Evolutionary conservation across 2,329 filamentous ascomycete genomes (phyloP).

Genomic region (Waltergamsia citrina): DNA sequence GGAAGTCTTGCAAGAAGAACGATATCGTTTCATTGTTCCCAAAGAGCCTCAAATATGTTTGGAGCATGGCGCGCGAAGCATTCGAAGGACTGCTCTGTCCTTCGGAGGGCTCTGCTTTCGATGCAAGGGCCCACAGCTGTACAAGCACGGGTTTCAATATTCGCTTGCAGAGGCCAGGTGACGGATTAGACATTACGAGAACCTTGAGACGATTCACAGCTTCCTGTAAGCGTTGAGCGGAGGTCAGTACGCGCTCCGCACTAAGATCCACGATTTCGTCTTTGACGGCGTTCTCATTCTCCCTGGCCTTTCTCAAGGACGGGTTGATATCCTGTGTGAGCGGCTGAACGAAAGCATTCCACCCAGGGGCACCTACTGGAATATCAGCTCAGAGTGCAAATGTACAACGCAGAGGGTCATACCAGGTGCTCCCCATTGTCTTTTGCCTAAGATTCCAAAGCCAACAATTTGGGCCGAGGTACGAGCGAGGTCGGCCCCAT

Average conservation of each 20-base stretch:
- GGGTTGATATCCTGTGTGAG: slow-evolving; percentile 43
- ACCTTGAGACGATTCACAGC: slow-evolving; percentile 46
- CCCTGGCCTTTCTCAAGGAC: slow-evolving; percentile 12
- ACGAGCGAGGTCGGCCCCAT: slow-evolving; percentile 22
- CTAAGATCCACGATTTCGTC: slow-evolving; percentile 36
- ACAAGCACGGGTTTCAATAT: slow-evolving; percentile 48
- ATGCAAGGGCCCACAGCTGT: slow-evolving; percentile 54
- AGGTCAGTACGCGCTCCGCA: slow-evolving; percentile 32
- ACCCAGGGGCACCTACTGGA: slow-evolving; percentile 42
- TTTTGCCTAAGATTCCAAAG: slow-evolving; percentile 57
- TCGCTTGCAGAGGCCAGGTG: slow-evolving; percentile 54
- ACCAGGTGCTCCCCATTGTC: slow-evolving; percentile 54
- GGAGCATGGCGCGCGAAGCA: slow-evolving; percentile 40
- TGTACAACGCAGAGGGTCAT: background rate
- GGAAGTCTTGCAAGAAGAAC: slow-evolving; percentile 41
- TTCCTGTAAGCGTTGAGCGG: slow-evolving; percentile 32
- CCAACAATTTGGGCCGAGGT: slow-evolving; percentile 27
- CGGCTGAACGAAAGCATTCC: slow-evolving; percentile 51
- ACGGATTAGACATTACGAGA: slow-evolving; percentile 54
- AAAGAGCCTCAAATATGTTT: slow-evolving; percentile 47
- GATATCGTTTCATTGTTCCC: slow-evolving; percentile 39
- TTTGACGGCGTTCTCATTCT: slow-evolving; percentile 10
- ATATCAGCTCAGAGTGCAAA: background rate
- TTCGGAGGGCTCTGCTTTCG: slow-evolving; percentile 30
- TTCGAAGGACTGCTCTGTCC: slow-evolving; percentile 26